These are phyloP conservation scores for Kwoniella dendrophila DNA, from an alignment of 768 basidiomycete species.

Conservation along the genomic window DNA sequence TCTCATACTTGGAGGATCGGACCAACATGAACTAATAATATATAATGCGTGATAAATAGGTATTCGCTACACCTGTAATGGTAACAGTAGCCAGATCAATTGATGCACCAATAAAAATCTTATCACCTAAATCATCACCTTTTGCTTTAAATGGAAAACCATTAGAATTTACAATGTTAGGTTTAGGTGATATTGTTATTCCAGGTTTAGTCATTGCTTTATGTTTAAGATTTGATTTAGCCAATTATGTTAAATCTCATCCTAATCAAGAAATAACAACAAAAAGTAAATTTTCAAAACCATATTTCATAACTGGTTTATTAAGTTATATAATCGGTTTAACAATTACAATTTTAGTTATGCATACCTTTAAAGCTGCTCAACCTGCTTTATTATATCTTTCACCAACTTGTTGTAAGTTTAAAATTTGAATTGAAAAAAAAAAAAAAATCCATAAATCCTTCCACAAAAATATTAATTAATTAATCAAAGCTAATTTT, in stretches of 20 bases:
- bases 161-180: conserved; percentile 81
- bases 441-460: too few species aligned
- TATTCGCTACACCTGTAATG: conserved; percentile 62
- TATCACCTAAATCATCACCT: conserved; percentile 55
- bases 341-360: conserved; percentile 74
- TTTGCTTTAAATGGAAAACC: conserved; percentile 44
- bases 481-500: too few species aligned
- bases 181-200: conserved; percentile 75
- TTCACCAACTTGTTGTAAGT: conserved; percentile 59
- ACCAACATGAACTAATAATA: too few species aligned
- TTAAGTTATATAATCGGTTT: conserved; percentile 75
- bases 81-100: conserved; percentile 85
- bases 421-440: too few species aligned
- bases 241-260: conserved; percentile 25
- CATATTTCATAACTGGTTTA: conserved; percentile 74
- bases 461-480: too few species aligned
- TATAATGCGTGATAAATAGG: conserved; percentile 26
- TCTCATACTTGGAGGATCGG: conserved; percentile 18
- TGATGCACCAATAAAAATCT: conserved; percentile 89
- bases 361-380: conserved; percentile 74
- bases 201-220: conserved; percentile 70
- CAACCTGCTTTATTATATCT: conserved; percentile 94
- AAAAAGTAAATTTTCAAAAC: conserved; percentile 62
- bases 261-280: conserved; percentile 44
- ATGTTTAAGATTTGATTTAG: conserved; percentile 76